Conservation (phyloP, 306 rosid genomes). For the Parietaria judaica region DNA sequence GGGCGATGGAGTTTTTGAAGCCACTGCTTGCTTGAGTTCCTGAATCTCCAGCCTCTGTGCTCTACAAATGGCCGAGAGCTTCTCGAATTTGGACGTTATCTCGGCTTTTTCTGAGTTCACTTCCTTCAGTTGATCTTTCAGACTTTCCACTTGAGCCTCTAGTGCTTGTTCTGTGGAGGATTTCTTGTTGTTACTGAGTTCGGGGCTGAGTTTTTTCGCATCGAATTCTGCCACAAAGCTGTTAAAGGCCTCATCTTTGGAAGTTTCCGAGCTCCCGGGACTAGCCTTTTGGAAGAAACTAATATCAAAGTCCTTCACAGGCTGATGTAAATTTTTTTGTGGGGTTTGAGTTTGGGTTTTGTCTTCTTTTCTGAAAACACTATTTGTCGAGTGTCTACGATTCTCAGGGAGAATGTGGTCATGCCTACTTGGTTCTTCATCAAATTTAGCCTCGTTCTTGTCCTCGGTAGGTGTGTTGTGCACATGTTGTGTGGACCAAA, state of each 20-base stretch:
- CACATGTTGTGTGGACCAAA: slow-evolving; percentile 88
- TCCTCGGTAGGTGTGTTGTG: slow-evolving; percentile 38
- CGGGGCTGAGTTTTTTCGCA: slow-evolving; percentile 41
- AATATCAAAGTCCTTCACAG: slow-evolving; percentile 58
- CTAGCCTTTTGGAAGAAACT: slow-evolving; percentile 43
- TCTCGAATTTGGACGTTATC: slow-evolving; percentile 83
- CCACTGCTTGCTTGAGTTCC: slow-evolving; percentile 81
- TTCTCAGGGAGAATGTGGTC: slow-evolving; percentile 34
- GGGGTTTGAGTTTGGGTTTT: slow-evolving; percentile 28
- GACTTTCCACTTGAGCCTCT: slow-evolving; percentile 67
- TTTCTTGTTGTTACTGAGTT: slow-evolving; percentile 30
- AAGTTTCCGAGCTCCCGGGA: slow-evolving; percentile 35
- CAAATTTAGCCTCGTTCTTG: slow-evolving; percentile 43
- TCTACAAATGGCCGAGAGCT: slow-evolving; percentile 88
- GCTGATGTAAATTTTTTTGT: slow-evolving; percentile 33
- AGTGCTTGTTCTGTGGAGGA: slow-evolving; percentile 56
- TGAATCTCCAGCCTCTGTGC: slow-evolving; percentile 92
- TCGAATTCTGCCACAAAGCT: slow-evolving; percentile 82
- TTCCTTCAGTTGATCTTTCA: slow-evolving; percentile 76
- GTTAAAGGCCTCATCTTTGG: slow-evolving; percentile 58
- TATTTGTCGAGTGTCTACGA: slow-evolving; percentile 41
- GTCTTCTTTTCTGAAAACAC: slow-evolving; percentile 38
- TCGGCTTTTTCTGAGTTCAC: slow-evolving; percentile 63
- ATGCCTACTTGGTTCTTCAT: slow-evolving; percentile 56
- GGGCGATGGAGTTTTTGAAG: slow-evolving; percentile 65